Percentiles rank a stretch among this genome's conserved stretches.
phyloP scores from a whole-genome alignment of 495 filamentous ascomycete genomes.

The Letharia columbiana region DNA sequence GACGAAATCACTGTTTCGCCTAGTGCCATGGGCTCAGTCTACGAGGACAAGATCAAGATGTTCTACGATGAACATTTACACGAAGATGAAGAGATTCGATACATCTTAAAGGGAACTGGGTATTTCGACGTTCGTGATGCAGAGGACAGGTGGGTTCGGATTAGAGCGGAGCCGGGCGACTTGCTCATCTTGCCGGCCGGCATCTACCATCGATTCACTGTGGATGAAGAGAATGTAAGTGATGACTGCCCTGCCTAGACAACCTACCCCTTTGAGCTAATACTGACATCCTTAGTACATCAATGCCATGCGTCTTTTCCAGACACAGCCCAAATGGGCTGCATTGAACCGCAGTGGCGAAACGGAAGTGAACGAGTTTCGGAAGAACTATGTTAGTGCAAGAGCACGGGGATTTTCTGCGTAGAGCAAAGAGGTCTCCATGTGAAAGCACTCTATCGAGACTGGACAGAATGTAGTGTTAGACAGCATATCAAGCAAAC shows the following conservation, averaged over 20 bases:
- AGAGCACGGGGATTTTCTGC: neutral
- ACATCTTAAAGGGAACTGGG: slow-evolving; percentile 75
- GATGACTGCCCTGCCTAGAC: slow-evolving; percentile 6
- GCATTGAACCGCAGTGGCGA: slow-evolving; percentile 72
- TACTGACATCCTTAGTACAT: slow-evolving; percentile 54
- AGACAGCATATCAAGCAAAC: no score
- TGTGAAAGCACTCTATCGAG: neutral
- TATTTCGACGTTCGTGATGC: slow-evolving; percentile 77
- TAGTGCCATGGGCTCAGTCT: slow-evolving; percentile 64
- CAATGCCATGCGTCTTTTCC: slow-evolving; percentile 89
- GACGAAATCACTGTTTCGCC: slow-evolving; percentile 84
- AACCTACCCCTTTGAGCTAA: neutral
- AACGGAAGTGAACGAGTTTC: slow-evolving; percentile 63
- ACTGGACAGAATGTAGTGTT: no score
- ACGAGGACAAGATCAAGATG: slow-evolving; percentile 76
- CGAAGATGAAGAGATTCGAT: slow-evolving; percentile 96
- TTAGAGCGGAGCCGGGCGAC: slow-evolving; percentile 57
- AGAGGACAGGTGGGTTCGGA: slow-evolving; percentile 76
- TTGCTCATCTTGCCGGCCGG: slow-evolving; percentile 83
- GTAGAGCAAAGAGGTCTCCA: neutral
- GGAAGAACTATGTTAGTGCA: slow-evolving; percentile 37
- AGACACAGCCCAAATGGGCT: slow-evolving; percentile 96
- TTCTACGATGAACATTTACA: slow-evolving; percentile 95
- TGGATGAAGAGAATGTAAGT: slow-evolving; percentile 78
- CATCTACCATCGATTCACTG: slow-evolving; percentile 94